A percentile compares a stretch with the other conserved stretches of the same genome.
Conservation (phyloP, 306 rosid genomes). For the Prunus padus region DNA sequence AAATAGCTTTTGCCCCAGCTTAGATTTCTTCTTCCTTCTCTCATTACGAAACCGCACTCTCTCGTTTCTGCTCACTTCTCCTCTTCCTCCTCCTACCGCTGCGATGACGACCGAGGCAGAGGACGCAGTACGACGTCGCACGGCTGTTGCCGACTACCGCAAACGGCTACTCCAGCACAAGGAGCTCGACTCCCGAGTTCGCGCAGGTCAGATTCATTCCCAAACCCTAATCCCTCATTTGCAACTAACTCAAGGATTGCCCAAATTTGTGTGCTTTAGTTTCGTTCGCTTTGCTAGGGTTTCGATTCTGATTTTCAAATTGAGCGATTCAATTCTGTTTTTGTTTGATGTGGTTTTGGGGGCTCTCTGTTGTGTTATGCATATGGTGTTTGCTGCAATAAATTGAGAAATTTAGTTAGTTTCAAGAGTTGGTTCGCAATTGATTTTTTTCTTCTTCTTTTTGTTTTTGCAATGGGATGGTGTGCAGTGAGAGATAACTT, state of each 20-base stretch:
- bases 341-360: background rate
- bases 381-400: background rate
- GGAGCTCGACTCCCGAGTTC: constrained; percentile 82
- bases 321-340: background rate
- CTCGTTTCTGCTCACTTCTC: background rate
- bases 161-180: constrained; percentile 86
- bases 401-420: background rate
- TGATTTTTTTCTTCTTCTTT: background rate
- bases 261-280: background rate
- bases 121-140: constrained; percentile 69
- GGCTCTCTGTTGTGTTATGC: background rate
- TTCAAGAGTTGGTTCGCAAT: background rate
- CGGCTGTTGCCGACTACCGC: constrained; percentile 60
- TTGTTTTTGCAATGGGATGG: background rate
- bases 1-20: background rate
- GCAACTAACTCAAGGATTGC: background rate
- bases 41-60: background rate
- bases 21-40: background rate
- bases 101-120: constrained; percentile 63
- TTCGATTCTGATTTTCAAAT: background rate
- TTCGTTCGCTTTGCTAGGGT: background rate
- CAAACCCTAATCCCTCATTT: constrained; percentile 16
- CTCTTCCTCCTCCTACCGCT: background rate
- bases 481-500: constrained; percentile 77
- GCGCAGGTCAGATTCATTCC: constrained; percentile 59